Percentiles rank a stretch among this genome's conserved stretches.
Evolutionary conservation across 768 basidiomycete genomes (phyloP).

Genomic region (Tylopilus balloui): DNA sequence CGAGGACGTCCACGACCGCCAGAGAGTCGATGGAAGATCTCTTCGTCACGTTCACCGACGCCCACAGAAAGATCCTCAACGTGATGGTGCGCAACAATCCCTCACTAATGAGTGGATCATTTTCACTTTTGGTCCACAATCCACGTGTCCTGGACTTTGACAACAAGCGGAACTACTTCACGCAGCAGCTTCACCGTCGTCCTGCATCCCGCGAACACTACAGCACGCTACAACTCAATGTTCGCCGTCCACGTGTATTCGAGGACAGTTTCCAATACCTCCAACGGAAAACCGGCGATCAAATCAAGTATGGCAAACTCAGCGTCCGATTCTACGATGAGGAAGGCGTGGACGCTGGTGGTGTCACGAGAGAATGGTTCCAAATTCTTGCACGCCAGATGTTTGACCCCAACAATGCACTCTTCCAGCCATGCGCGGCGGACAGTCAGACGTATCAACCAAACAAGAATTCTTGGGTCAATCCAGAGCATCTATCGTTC

Average conservation of each 20-base stretch:
- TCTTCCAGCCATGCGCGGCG: conserved; percentile 97
- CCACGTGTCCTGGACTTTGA: conserved; percentile 97
- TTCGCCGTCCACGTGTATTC: conserved; percentile 87
- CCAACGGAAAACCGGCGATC: conserved; percentile 85
- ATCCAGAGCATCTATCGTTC: conserved; percentile 93
- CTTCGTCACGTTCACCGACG: conserved; percentile 90
- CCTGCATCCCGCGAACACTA: conserved; percentile 77
- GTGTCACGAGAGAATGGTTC: conserved; percentile 98
- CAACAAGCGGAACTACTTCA: conserved; percentile 97
- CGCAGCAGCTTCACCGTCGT: conserved; percentile 84
- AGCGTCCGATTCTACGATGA: conserved; percentile 95
- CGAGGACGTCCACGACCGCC: conserved; percentile 61
- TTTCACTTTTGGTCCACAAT: conserved; percentile 93
- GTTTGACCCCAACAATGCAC: conserved; percentile 97
- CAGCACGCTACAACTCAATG: conserved; percentile 79
- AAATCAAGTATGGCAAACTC: conserved; percentile 97
- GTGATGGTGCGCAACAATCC: conserved; percentile 98
- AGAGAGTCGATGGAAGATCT: conserved; percentile 83
- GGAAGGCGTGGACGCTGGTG: conserved; percentile 97
- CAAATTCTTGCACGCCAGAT: conserved; percentile 96
- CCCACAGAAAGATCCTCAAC: conserved; percentile 90
- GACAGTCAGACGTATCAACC: conserved; percentile 96
- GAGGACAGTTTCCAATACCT: conserved; percentile 96
- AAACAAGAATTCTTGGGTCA: conserved; percentile 89
- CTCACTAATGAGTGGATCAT: conserved; percentile 95